Evolutionary conservation across 192 early-diverging fungal genomes (phyloP).

Genomic region (Backusella mclennaniae): DNA sequence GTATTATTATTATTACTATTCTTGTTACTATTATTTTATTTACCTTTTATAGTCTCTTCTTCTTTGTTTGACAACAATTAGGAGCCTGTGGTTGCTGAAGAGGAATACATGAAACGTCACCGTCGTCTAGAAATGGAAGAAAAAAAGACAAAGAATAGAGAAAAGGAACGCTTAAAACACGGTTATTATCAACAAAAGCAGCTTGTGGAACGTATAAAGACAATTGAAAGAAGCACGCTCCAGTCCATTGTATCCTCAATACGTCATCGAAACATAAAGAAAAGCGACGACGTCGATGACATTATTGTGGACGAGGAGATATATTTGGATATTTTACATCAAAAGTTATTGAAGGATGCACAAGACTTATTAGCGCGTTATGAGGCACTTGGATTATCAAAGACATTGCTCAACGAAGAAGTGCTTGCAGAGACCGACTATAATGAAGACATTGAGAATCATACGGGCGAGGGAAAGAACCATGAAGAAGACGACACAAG

Average conservation of each 20-base stretch:
- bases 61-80: background rate
- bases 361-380: constrained; percentile 44
- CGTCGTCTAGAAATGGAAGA: constrained; percentile 53
- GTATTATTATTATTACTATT: background rate
- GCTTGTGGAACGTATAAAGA: constrained; percentile 46
- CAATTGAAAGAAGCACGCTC: constrained; percentile 42
- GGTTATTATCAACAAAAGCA: constrained; percentile 55
- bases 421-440: background rate
- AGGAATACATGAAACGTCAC: constrained; percentile 50
- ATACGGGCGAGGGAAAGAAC: background rate
- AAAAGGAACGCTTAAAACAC: constrained; percentile 51
- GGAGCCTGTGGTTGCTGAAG: constrained; percentile 37
- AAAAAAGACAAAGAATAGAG: constrained; percentile 56
- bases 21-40: background rate
- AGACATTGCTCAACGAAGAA: constrained; percentile 1
- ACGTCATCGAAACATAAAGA: constrained; percentile 16
- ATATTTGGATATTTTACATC: constrained; percentile 28
- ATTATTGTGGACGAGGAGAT: background rate
- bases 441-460: background rate
- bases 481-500: background rate
- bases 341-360: constrained; percentile 45
- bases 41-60: background rate
- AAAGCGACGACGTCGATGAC: background rate
- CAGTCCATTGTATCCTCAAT: constrained; percentile 24
- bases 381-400: constrained; percentile 40